phyloP scores from a whole-genome alignment of 2,329 filamentous ascomycete species.

The Fusarium compactum region DNA sequence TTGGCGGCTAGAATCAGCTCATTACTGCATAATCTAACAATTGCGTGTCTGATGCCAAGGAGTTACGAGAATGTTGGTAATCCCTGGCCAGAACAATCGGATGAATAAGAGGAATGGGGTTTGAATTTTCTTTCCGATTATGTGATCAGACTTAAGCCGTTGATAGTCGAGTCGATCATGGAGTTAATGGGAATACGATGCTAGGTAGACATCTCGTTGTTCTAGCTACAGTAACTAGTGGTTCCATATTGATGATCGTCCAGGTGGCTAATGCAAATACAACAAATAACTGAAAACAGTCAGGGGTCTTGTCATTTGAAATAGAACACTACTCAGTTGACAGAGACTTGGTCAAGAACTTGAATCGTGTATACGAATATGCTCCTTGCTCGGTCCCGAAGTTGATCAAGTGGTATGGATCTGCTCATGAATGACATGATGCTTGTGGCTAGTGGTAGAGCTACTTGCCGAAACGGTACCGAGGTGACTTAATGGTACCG shows the following conservation, averaged over 20 bases:
- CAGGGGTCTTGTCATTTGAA: background rate
- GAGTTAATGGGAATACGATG: background rate
- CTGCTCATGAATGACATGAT: too few relatives aligned
- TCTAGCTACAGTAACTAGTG: background rate
- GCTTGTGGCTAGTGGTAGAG: background rate
- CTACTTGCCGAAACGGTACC: background rate
- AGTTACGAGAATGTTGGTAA: background rate
- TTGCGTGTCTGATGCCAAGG: background rate
- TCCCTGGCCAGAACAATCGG: background rate
- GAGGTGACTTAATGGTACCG: too few relatives aligned
- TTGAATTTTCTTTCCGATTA: slow-evolving; percentile 3
- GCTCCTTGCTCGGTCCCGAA: background rate
- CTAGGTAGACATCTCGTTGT: background rate
- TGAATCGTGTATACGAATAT: background rate
- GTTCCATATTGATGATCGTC: background rate
- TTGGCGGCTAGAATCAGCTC: background rate
- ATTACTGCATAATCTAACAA: background rate
- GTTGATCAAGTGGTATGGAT: background rate
- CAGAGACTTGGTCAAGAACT: background rate
- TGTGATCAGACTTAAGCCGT: background rate
- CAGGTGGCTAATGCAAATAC: background rate
- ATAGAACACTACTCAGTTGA: background rate
- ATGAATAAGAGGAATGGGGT: background rate
- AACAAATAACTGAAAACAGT: background rate
- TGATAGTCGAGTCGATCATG: background rate